Percentiles rank a stretch among this genome's conserved stretches.
phyloP scores from a whole-genome alignment of 352 stramenopile species.

The Plasmopara halstedii region DNA sequence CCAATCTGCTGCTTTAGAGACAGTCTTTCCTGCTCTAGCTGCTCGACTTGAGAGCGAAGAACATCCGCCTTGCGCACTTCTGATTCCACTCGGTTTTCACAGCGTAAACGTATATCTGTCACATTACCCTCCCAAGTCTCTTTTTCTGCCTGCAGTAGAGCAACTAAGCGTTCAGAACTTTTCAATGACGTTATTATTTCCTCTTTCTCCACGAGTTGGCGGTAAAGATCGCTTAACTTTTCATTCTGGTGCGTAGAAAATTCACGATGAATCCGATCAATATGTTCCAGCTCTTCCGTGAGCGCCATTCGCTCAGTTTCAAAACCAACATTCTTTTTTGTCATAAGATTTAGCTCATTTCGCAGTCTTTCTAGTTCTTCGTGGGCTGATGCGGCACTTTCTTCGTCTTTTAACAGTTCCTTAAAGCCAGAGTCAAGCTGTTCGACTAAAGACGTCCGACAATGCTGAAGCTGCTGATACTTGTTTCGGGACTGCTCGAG shows the following conservation, averaged over 20 bases:
- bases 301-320: conserved; percentile 24
- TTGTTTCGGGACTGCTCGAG: conserved; percentile 29
- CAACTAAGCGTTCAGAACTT: conserved; percentile 27
- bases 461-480: conserved; percentile 55
- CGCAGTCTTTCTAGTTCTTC: conserved; percentile 41
- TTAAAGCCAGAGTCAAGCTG: conserved; percentile 67
- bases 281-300: conserved; percentile 28
- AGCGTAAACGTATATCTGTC: conserved; percentile 28
- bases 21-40: conserved; percentile 31
- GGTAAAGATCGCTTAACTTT: conserved; percentile 53
- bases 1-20: conserved; percentile 19
- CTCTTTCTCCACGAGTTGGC: conserved; percentile 43
- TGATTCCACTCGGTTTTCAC: conserved; percentile 25
- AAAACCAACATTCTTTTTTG: conserved; percentile 24
- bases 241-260: conserved; percentile 24
- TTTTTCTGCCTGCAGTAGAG: conserved; percentile 37
- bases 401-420: conserved; percentile 55
- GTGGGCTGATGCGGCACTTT: conserved; percentile 33
- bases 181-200: conserved; percentile 30
- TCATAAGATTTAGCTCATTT: conserved; percentile 30
- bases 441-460: conserved; percentile 37
- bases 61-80: conserved; percentile 36
- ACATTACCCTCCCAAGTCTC: conserved; percentile 29
- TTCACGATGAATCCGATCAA: conserved; percentile 18
- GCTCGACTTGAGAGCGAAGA: conserved; percentile 27